phyloP scores from a whole-genome alignment of 2,329 filamentous ascomycete species.

The Cordyceps farinosa region DNA sequence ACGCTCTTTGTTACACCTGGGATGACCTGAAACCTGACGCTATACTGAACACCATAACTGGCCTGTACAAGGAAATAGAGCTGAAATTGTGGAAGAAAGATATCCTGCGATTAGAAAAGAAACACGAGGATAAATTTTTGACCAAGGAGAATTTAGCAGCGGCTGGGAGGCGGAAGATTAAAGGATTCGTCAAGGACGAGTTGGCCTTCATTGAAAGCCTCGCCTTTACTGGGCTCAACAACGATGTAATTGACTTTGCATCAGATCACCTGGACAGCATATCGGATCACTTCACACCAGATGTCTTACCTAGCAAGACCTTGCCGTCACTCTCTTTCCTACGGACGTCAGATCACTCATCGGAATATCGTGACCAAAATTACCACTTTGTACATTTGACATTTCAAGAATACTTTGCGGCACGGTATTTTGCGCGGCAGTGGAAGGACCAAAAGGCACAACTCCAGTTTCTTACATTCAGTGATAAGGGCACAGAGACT shows the following conservation, averaged over 20 bases:
- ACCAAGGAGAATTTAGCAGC: no score
- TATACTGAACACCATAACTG: slow-evolving; percentile 35
- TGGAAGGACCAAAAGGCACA: slow-evolving; percentile 24
- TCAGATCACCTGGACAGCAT: no score
- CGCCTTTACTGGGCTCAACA: slow-evolving; percentile 36
- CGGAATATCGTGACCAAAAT: slow-evolving; percentile 20
- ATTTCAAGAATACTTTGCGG: slow-evolving; percentile 42
- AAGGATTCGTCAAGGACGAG: slow-evolving; percentile 17
- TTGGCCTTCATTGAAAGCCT: slow-evolving; percentile 28
- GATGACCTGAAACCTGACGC: slow-evolving; percentile 18
- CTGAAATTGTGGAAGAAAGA: slow-evolving; percentile 39
- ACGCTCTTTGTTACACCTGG: slow-evolving; percentile 42
- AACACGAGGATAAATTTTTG: no score
- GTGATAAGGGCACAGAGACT: neutral
- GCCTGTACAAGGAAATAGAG: slow-evolving; percentile 32
- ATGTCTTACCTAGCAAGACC: neutral
- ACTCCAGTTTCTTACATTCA: slow-evolving; percentile 21
- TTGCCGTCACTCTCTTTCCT: slow-evolving; percentile 35
- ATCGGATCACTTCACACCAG: no score
- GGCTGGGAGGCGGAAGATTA: no score
- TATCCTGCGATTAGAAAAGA: slow-evolving; percentile 28
- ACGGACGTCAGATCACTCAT: slow-evolving; percentile 30
- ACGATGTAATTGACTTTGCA: slow-evolving; percentile 25
- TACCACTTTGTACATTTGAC: slow-evolving; percentile 43
- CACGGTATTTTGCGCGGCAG: slow-evolving; percentile 34